Conservation (phyloP, 495 filamentous ascomycete species). For the Oidiodendron maius region DNA sequence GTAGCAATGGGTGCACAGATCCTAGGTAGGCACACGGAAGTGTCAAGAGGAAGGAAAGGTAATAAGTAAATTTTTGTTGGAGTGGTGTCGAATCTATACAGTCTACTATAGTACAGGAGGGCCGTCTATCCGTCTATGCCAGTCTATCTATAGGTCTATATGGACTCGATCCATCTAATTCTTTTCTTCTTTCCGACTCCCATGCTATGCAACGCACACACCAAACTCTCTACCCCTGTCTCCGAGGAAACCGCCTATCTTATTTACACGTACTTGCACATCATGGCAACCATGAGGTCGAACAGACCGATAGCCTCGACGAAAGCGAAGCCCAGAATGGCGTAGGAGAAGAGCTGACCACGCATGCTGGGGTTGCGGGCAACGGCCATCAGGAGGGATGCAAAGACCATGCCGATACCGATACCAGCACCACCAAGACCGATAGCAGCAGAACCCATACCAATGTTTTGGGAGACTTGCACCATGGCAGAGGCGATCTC, state of each 20-base stretch:
- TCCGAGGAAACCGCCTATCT: background rate
- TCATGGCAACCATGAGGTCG: slow-evolving; percentile 89
- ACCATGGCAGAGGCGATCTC: slow-evolving; percentile 82
- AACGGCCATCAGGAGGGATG: slow-evolving; percentile 72
- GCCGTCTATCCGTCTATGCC: too few relatives aligned
- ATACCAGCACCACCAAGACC: slow-evolving; percentile 88
- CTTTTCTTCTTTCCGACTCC: background rate
- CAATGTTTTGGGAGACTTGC: slow-evolving; percentile 80
- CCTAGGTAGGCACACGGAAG: too few relatives aligned
- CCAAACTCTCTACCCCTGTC: too few relatives aligned
- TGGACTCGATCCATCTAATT: background rate
- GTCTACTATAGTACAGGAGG: background rate
- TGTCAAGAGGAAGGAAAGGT: too few relatives aligned
- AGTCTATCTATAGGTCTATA: background rate
- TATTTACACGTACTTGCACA: slow-evolving; percentile 62
- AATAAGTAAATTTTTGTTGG: background rate
- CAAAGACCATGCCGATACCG: slow-evolving; percentile 91
- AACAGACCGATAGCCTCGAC: slow-evolving; percentile 91
- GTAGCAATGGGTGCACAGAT: background rate
- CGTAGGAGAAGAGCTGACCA: slow-evolving; percentile 88
- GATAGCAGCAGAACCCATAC: slow-evolving; percentile 81
- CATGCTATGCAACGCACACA: background rate
- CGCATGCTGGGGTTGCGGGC: slow-evolving; percentile 87
- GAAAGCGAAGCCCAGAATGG: slow-evolving; percentile 92
- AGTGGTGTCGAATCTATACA: background rate